These are phyloP conservation scores for Syzygium aromaticum DNA, from an alignment of 345 rosid species.

Conservation along the genomic window DNA sequence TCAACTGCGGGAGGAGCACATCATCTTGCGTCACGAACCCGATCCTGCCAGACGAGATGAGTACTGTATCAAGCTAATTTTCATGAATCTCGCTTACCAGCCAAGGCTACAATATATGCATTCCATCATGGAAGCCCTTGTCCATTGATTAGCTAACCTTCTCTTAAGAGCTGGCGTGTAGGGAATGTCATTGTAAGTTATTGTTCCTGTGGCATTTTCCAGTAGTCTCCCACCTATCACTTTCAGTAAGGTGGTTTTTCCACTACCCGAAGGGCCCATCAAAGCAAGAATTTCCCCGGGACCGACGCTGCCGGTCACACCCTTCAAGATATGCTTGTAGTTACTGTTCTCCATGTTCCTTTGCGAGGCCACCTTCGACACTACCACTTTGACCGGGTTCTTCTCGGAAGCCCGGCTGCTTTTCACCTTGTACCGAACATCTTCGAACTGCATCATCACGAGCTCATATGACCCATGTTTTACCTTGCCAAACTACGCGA, in stretches of 20 bases:
- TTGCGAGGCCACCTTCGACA: constrained; percentile 57
- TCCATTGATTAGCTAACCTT: constrained; percentile 26
- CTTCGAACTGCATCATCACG: constrained; percentile 60
- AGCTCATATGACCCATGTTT: not conserved
- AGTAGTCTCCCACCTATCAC: constrained; percentile 81
- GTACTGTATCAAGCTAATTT: not conserved
- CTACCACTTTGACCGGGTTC: constrained; percentile 58
- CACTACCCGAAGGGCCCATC: constrained; percentile 99
- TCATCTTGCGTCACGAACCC: constrained; percentile 99
- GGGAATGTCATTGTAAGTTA: constrained; percentile 77
- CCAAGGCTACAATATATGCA: not conserved
- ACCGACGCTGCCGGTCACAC: constrained; percentile 81
- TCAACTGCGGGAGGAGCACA: constrained; percentile 82
- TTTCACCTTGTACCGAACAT: constrained; percentile 70
- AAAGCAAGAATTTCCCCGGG: constrained; percentile 90
- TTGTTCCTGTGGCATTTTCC: constrained; percentile 56
- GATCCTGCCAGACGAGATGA: constrained; percentile 34
- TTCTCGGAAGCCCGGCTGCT: constrained; percentile 17
- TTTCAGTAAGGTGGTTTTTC: constrained; percentile 85
- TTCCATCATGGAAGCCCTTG: not conserved
- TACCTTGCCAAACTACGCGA: not conserved
- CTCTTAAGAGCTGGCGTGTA: constrained; percentile 66
- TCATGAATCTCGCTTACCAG: not conserved
- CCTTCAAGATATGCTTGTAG: constrained; percentile 74
- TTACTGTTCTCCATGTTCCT: constrained; percentile 43